A percentile compares a stretch with the other conserved stretches of the same genome.
Evolutionary conservation across 2,329 filamentous ascomycete genomes (phyloP).

Genomic region (Phialophora macrospora): DNA sequence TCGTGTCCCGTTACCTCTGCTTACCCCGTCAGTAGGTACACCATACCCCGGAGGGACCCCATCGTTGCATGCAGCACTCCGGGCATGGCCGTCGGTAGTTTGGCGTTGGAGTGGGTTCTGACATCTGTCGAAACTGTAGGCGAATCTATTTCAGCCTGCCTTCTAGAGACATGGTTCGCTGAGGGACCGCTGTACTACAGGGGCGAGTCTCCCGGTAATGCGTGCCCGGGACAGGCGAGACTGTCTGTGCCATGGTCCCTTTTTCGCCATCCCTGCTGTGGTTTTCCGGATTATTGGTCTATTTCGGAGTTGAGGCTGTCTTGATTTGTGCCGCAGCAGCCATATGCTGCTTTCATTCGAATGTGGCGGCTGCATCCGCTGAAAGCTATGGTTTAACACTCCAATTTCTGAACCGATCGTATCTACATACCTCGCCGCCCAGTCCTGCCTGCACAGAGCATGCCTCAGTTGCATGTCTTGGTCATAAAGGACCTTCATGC

Average conservation of each 20-base stretch:
- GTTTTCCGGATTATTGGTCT: neutral
- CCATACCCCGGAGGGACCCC: too few species aligned
- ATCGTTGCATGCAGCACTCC: neutral
- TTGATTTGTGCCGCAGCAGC: neutral
- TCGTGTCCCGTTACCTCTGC: neutral
- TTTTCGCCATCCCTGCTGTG: neutral
- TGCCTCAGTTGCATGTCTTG: neutral
- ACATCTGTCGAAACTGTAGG: neutral
- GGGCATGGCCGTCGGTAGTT: neutral
- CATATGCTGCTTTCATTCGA: neutral
- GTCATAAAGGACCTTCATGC: neutral
- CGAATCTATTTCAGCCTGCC: neutral
- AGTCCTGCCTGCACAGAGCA: too few species aligned
- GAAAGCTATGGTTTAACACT: neutral
- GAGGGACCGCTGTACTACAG: neutral
- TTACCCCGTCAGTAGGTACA: neutral
- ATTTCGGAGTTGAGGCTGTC: neutral
- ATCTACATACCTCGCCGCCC: neutral
- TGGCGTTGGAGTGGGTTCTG: neutral
- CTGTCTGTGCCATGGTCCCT: neutral
- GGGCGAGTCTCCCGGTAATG: neutral
- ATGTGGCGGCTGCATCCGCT: neutral
- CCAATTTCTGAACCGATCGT: neutral
- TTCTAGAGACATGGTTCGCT: neutral
- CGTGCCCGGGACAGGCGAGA: neutral